Evolutionary conservation across 1,139 yeast species (phyloP).

Genomic region (Debaryomycetaceae sp.): DNA sequence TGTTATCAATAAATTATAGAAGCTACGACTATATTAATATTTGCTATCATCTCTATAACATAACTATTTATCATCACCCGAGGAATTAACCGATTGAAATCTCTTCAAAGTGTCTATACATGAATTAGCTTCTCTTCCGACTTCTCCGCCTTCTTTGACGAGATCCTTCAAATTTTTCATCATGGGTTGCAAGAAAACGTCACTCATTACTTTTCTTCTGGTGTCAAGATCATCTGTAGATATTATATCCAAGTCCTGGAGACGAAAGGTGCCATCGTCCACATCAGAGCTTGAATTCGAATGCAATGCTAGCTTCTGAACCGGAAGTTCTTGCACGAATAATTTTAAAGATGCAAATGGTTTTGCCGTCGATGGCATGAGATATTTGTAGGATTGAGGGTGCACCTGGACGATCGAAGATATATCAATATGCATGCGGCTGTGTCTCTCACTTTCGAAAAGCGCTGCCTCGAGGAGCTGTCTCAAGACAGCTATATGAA

Average conservation of each 20-base stretch:
- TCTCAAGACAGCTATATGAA: constrained; percentile 43
- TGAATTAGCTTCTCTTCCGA: constrained; percentile 56
- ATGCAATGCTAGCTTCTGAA: neutral
- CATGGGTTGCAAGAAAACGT: constrained; percentile 51
- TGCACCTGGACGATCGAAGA: constrained; percentile 25
- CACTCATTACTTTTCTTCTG: constrained; percentile 53
- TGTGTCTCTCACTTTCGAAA: constrained; percentile 11
- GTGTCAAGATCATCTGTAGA: constrained; percentile 60
- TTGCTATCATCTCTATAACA: neutral
- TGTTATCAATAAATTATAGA: neutral
- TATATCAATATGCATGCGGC: constrained; percentile 4
- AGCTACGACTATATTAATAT: neutral
- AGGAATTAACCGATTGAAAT: constrained; percentile 1
- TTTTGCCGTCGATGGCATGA: constrained; percentile 53
- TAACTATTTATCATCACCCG: neutral
- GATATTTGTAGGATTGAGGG: constrained; percentile 47
- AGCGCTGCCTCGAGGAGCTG: constrained; percentile 43
- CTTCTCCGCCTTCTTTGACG: constrained; percentile 72
- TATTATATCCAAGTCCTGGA: constrained; percentile 30
- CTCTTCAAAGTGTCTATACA: constrained; percentile 17
- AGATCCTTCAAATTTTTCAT: constrained; percentile 48
- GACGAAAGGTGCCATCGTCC: constrained; percentile 26
- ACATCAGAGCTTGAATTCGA: constrained; percentile 1
- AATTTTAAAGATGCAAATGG: constrained; percentile 60
- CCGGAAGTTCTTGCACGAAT: constrained; percentile 33